Base-by-base conservation (phyloP, 1,284 basidiomycete genomes). In the Ganoderma lingzhi region DNA sequence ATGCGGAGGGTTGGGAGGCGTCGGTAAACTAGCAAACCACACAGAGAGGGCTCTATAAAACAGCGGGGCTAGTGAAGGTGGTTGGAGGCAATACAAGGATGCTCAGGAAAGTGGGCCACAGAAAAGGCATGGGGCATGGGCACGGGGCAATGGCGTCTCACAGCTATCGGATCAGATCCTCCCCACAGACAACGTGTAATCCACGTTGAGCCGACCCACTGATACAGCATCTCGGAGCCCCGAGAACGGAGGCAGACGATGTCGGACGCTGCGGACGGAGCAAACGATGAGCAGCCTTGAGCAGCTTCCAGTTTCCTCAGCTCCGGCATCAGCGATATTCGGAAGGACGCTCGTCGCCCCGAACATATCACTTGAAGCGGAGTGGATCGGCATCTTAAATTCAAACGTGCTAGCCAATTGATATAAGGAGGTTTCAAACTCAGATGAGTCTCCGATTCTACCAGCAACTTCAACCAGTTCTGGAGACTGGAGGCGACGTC, bases 81-180 rank as follows among this genome's bases (percentile, higher is more conserved):
- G 59, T 37, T n/a, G n/a, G 62, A 44, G 66, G 23, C 44, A 42
- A 35, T 59, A 44, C 23, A 62, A 32, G 55, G 44, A 45, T 48
- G 48, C 51, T 65, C 30, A 60, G 64, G 39, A 41, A 42, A 23
- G 39, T 28, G 23, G 12, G 39, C 6, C 15, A 4, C 30, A 32
- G n/a, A 17, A 37, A 56, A 53, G 42, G 61, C 35, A 58, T 45
- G 62, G 32, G 32, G 42, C 45, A 55, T n/a, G 58, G 37, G 37
- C 56, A 55, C 30, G 58, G 12, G 58, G 58, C 28, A 23, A 55
- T 19, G 62, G 69, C 69, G 69, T 63, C 55, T 32, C 35, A 19
- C 41, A 37, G 70, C 62, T 65, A 71, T 71, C 70, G 41, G 70
- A 67, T 69, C 63, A 56, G 66, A 71, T 69, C 53, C 17, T 63